These are phyloP conservation scores for Beauveria brongniartii DNA, from an alignment of 2,329 filamentous ascomycete species.

Conservation along the genomic window DNA sequence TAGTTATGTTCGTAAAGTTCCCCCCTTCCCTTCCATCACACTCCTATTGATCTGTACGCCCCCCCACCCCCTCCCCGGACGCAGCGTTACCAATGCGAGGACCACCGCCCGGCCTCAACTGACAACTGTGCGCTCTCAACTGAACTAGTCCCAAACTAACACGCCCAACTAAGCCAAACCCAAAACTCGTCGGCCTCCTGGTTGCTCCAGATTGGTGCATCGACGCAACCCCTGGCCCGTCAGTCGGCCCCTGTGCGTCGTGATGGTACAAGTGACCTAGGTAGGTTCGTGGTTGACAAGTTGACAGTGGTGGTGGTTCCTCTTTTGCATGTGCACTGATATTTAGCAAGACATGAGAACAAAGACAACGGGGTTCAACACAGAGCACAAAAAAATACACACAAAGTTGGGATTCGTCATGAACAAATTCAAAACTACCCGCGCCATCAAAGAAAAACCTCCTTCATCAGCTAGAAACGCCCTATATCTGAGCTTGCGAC, in stretches of 20 bases:
- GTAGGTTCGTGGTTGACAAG: background rate
- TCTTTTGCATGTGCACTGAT: background rate
- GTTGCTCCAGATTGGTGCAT: conserved; percentile 8
- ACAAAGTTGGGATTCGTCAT: background rate
- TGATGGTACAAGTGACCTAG: background rate
- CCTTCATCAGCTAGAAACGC: background rate
- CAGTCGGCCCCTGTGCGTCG: background rate
- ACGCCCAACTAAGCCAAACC: conserved; percentile 5
- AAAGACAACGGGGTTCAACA: too few relatives aligned
- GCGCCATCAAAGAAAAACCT: too few relatives aligned
- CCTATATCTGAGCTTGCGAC: background rate
- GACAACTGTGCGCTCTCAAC: conserved; percentile 9
- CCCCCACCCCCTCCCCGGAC: background rate
- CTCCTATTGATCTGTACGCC: background rate
- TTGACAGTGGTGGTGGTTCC: background rate
- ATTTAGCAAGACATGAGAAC: background rate
- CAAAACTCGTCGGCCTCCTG: conserved; percentile 6
- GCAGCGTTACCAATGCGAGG: background rate
- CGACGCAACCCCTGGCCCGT: conserved; percentile 2
- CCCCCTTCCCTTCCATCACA: background rate
- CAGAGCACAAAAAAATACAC: background rate
- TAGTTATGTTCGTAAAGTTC: background rate
- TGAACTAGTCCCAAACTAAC: conserved; percentile 3
- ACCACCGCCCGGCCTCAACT: conserved; percentile 2
- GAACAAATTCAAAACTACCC: too few relatives aligned